A percentile compares a stretch with the other conserved stretches of the same genome.
Conservation (phyloP, 495 filamentous ascomycete species). For the Friedmanniomyces endolithicus region DNA sequence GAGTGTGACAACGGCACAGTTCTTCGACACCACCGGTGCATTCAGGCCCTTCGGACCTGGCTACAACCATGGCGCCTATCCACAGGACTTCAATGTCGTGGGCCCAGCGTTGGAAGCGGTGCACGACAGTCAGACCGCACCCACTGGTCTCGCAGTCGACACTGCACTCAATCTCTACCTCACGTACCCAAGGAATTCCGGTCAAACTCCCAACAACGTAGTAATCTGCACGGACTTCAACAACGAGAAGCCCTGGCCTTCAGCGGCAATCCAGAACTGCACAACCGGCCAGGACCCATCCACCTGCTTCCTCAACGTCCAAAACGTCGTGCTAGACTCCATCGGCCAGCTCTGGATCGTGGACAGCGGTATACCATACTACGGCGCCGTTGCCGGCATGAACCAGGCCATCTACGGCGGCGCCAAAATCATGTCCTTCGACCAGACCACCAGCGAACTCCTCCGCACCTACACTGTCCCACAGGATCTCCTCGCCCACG, state of each 20-base stretch:
- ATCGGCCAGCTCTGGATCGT: slow-evolving; percentile 22
- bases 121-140: slow-evolving; percentile 17
- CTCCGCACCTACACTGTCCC: slow-evolving; percentile 22
- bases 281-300: slow-evolving; percentile 20
- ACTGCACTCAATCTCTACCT: slow-evolving; percentile 20
- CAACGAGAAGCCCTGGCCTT: slow-evolving; percentile 22
- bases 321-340: slow-evolving; percentile 25
- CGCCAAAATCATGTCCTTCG: slow-evolving; percentile 25
- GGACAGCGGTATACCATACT: slow-evolving; percentile 21
- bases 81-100: slow-evolving; percentile 19
- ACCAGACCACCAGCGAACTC: slow-evolving; percentile 14
- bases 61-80: slow-evolving; percentile 13
- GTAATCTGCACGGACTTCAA: slow-evolving; percentile 18
- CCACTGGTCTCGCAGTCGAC: slow-evolving; percentile 25
- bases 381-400: background rate
- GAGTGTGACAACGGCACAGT: background rate
- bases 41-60: slow-evolving; percentile 14
- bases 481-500: slow-evolving; percentile 7
- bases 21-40: slow-evolving; percentile 1
- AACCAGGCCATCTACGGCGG: slow-evolving; percentile 12
- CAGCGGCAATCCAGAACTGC: slow-evolving; percentile 26
- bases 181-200: slow-evolving; percentile 22
- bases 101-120: slow-evolving; percentile 24
- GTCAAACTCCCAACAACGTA: slow-evolving; percentile 22
- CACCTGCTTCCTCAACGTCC: slow-evolving; percentile 27